Evolutionary conservation across 441 rosid genomes (phyloP), one percentile per base, ranked within the genome.

Genomic region (Pelargonium australe): DNA sequence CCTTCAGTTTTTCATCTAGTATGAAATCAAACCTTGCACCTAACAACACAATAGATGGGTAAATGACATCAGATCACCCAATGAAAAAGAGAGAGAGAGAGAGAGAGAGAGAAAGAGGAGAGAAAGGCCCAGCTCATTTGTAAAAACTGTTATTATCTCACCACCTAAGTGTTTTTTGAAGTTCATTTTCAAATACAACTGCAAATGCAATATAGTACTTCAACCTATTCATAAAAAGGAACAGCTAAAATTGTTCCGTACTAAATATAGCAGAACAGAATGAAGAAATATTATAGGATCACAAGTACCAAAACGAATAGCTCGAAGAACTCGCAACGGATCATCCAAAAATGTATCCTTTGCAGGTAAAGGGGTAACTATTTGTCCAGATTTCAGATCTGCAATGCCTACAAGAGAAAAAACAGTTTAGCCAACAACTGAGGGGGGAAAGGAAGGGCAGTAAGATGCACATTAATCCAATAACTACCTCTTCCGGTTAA

Each of bases 341-440:
- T 94, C 99, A 85, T 94, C 99, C 82, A 89, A 77, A 82, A 94
- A 94, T 0, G 99, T 94, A 69, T 85, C 82, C 74, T 82, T 87
- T 66, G 87, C 84, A 68, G 89, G 85, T 70, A 91, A 78, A 71
- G 99, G 97, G 63, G 99, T 94, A 62, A 86, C 97, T 76, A 94
- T 85, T 75, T 75, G 85, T 80, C 97, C 96, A 16, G 82, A 83
- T 81, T 82, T 85, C 44, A 94, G 87, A 82, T 94, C 99, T 14
- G 73, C 84, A 69, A 91, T 86, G 64, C 99, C 98, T 93, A 83
- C 66, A 55, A 71, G 17, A 57, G 20, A 20, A 58, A 58, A 65
- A 58, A 58, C 13, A 19, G 63, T 58, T 19, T 19, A 1, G 63
- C 28, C 63, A 58, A 8, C 28, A 19, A 58, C 13, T 58, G 63